Evolutionary conservation across 306 rosid genomes (phyloP).

Genomic region (Sesbania bispinosa): DNA sequence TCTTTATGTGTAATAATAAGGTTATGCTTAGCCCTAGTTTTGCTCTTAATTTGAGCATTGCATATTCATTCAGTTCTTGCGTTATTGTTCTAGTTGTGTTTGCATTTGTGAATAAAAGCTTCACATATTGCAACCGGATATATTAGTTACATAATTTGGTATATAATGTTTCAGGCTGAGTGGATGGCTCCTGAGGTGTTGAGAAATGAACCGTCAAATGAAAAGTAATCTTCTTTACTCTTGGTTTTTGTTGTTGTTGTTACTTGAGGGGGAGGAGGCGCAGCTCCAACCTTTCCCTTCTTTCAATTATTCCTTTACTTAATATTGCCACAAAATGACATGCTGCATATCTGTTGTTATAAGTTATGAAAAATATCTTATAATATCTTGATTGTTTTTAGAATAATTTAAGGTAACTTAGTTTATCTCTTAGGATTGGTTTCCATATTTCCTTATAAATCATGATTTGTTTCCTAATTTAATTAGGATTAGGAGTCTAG

Average conservation of each 20-base stretch:
- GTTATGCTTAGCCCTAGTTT: neutral
- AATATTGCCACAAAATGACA: neutral
- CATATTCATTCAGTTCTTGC: neutral
- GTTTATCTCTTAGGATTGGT: too few relatives aligned
- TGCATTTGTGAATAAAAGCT: neutral
- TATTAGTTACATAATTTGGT: conserved; percentile 30
- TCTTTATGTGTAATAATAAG: too few relatives aligned
- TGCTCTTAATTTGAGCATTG: conserved; percentile 5
- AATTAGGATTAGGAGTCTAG: too few relatives aligned
- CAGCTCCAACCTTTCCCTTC: neutral
- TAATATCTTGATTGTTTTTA: too few relatives aligned
- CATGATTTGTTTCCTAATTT: too few relatives aligned
- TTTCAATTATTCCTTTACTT: neutral
- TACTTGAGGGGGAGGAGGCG: neutral
- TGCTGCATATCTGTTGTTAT: too few relatives aligned
- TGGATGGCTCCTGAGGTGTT: conserved; percentile 99
- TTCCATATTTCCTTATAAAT: too few relatives aligned
- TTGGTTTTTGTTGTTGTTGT: neutral
- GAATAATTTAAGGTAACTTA: too few relatives aligned
- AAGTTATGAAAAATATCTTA: too few relatives aligned
- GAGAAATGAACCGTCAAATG: conserved; percentile 93
- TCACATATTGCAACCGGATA: neutral
- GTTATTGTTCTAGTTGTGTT: neutral
- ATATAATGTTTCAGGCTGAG: conserved; percentile 71
- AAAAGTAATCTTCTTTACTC: conserved; percentile 57